phyloP scores from a whole-genome alignment of 768 basidiomycete genomes.

The Leucosporidium scottii region DNA sequence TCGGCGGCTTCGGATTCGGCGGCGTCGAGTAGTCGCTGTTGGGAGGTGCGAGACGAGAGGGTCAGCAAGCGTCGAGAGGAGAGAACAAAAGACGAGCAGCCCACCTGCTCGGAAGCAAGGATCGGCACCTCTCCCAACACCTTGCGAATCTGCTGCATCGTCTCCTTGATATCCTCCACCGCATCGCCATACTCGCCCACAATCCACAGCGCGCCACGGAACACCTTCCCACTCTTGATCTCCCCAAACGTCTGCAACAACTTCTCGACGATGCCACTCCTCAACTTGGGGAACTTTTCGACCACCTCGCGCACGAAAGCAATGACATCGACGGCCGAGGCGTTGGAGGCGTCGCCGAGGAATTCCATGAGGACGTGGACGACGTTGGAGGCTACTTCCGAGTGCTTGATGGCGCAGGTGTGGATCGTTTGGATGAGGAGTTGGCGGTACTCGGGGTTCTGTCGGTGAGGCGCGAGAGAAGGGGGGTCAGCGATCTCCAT shows the following conservation, averaged over 20 bases:
- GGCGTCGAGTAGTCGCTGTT: constrained; percentile 60
- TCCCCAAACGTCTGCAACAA: constrained; percentile 70
- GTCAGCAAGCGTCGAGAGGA: background rate
- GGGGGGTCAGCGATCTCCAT: background rate
- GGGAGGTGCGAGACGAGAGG: background rate
- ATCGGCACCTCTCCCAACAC: constrained; percentile 97
- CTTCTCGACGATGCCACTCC: constrained; percentile 73
- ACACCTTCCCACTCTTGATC: constrained; percentile 94
- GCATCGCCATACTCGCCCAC: constrained; percentile 81
- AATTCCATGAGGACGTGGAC: constrained; percentile 72
- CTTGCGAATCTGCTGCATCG: constrained; percentile 71
- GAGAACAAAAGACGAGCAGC: background rate
- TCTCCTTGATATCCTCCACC: constrained; percentile 62
- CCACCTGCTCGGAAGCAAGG: constrained; percentile 73
- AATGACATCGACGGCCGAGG: constrained; percentile 91
- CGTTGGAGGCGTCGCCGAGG: constrained; percentile 92
- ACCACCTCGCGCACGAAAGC: constrained; percentile 87
- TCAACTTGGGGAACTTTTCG: constrained; percentile 88
- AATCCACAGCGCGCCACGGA: constrained; percentile 93
- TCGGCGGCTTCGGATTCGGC: constrained; percentile 56
- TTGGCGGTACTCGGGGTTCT: constrained; percentile 92
- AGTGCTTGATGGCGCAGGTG: constrained; percentile 90
- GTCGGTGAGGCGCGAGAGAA: background rate
- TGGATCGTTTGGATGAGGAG: constrained; percentile 96
- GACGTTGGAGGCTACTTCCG: constrained; percentile 90